Percentiles rank a stretch among this genome's conserved stretches.
phyloP scores from a whole-genome alignment of 1,284 basidiomycete genomes.

The Boletus semigastroideus region DNA sequence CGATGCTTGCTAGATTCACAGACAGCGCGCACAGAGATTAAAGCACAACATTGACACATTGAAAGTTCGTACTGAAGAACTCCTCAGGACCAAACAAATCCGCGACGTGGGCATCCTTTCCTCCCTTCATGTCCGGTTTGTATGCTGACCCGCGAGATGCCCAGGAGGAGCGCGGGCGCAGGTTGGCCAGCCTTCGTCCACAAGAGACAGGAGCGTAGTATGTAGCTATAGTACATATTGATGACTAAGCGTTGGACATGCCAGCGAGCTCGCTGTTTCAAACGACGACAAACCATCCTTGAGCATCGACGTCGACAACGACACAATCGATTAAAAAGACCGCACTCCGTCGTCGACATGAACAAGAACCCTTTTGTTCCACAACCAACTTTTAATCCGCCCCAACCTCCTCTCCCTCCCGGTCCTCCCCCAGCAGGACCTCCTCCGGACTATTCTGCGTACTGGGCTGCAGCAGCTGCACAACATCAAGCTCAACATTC shows the following conservation, averaged over 20 bases:
- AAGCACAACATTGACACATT: constrained; percentile 11
- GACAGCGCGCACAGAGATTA: constrained; percentile 12
- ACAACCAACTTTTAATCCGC: constrained; percentile 61
- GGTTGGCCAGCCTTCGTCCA: constrained; percentile 15
- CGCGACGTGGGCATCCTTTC: constrained; percentile 23
- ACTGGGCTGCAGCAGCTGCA: constrained; percentile 65
- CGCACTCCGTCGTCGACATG: constrained; percentile 40
- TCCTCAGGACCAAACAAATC: constrained; percentile 21
- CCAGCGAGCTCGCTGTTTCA: constrained; percentile 25
- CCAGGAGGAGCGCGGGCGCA: constrained; percentile 22
- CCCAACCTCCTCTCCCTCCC: constrained; percentile 74
- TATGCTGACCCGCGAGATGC: not conserved
- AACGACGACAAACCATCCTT: constrained; percentile 21
- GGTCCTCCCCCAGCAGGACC: constrained; percentile 72
- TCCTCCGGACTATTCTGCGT: constrained; percentile 73
- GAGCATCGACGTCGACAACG: constrained; percentile 8
- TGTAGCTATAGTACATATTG: not conserved
- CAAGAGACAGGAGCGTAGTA: too few relatives aligned
- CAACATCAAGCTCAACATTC: constrained; percentile 45
- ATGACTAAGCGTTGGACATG: constrained; percentile 29
- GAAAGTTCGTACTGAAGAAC: constrained; percentile 14
- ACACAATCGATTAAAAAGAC: constrained; percentile 14
- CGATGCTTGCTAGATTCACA: constrained; percentile 18
- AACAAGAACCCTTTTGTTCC: constrained; percentile 81
- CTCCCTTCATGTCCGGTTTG: not conserved